Evolutionary conservation across 768 basidiomycete genomes (phyloP), one percentile per base, ranked within the genome.

Genomic region (Saitozyma sp.): DNA sequence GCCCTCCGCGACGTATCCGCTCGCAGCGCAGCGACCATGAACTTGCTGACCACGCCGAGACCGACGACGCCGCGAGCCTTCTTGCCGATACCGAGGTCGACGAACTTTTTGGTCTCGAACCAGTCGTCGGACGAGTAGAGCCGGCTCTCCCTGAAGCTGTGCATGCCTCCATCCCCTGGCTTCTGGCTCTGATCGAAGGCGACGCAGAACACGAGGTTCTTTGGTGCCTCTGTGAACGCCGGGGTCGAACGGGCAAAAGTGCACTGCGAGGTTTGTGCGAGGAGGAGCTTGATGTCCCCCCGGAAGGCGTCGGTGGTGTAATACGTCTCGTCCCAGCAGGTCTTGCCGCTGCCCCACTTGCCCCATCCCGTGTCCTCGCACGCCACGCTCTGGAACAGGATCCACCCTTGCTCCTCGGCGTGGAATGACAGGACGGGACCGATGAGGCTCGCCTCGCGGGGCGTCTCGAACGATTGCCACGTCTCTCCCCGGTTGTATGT

Each of bases 21-120:
- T 79, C 87, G 89, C 66, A 98, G 72, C 1, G 94, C 95, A 7
- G 91, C 93, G 9, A 98, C 89, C 6, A 91, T 89, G 74, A 88
- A 99, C 75, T 94, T 92, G 79, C 87, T 88, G 8, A 96, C 91
- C 58, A 94, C 90, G 0, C 95, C 95, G 56, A 99, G 86, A 0
- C 92, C 95, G 6, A 91, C 83, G n/a, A 99, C 87, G 0, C 95
- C 96, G 40, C 85, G 86, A 0, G 92, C 90, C 56, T 88, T 86
- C 80, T 87, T 91, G 16, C 92, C 89, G 1, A 93, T 91, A 9
- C 82, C 82, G 0, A 99, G 83, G 69, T 92, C 90, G 69, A 95
- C 92, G 51, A 89, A 82, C n/a, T 83, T 83, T 50, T 76, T 84
- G 6, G 87, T 68, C 3, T 82, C 68, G 83, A 95, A 98, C 78